phyloP scores from a whole-genome alignment of 495 filamentous ascomycete genomes.

The Rostrohypoxylon terebratum region DNA sequence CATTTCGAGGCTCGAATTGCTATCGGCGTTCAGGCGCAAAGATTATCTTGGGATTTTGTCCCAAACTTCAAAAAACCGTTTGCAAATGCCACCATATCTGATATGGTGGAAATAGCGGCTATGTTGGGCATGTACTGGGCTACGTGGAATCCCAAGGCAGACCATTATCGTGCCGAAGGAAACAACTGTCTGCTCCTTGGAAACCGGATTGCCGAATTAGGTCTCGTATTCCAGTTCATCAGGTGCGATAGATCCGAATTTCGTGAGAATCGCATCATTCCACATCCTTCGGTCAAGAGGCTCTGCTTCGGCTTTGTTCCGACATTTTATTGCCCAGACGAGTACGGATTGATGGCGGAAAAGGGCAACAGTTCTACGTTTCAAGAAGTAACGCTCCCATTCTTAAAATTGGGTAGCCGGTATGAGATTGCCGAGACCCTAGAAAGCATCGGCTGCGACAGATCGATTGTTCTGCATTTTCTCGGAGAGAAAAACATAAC shows the following conservation, averaged over 20 bases:
- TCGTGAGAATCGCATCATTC: conserved; percentile 58
- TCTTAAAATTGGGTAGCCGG: conserved; percentile 51
- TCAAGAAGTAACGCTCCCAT: too few relatives aligned
- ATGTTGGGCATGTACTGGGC: conserved; percentile 66
- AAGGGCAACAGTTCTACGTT: too few relatives aligned
- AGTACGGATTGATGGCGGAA: conserved; percentile 18
- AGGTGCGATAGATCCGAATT: conserved; percentile 57
- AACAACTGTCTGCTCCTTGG: conserved; percentile 64
- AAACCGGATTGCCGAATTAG: conserved; percentile 55
- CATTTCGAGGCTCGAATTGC: conserved; percentile 51
- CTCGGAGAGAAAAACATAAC: conserved; percentile 48
- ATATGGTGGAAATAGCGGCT: conserved; percentile 62
- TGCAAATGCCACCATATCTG: conserved; percentile 62
- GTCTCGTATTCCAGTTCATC: conserved; percentile 61
- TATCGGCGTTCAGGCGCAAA: conserved; percentile 61
- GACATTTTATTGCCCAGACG: conserved; percentile 54
- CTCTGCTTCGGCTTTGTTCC: conserved; percentile 61
- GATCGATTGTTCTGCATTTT: conserved; percentile 56
- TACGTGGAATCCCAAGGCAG: conserved; percentile 57
- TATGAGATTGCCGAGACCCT: conserved; percentile 60
- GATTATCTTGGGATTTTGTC: conserved; percentile 64
- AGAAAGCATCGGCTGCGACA: conserved; percentile 58
- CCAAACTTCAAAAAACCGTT: conserved; percentile 62
- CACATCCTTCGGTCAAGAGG: conserved; percentile 59
- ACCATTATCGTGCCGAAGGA: conserved; percentile 62